Percentiles rank a stretch among this genome's conserved stretches.
Conservation (phyloP, 139 green algal species). For the Tetradesmus obliquus region DNA sequence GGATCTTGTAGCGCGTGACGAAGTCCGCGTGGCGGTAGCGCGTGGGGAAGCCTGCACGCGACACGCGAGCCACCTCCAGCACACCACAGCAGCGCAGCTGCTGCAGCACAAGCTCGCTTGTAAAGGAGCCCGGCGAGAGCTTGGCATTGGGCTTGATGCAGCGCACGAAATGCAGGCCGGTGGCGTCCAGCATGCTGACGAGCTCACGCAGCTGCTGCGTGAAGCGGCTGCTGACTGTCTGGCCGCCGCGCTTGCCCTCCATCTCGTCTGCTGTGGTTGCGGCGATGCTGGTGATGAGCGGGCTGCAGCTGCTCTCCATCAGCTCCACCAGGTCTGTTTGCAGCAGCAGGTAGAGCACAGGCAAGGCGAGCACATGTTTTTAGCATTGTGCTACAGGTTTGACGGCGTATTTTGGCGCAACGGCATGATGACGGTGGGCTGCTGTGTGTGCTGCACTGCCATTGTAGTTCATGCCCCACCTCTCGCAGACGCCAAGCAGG, state of each 20-base stretch:
- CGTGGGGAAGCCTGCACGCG: constrained; percentile 92
- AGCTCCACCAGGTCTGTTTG: constrained; percentile 85
- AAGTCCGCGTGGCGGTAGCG: constrained; percentile 87
- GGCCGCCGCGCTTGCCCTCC: constrained; percentile 40
- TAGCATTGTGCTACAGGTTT: too few relatives aligned
- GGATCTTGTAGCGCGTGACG: constrained; percentile 83
- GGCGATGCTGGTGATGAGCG: constrained; percentile 54
- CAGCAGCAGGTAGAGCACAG: background rate
- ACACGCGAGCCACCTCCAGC: constrained; percentile 94
- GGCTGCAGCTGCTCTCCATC: constrained; percentile 54
- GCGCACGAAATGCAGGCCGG: constrained; percentile 94
- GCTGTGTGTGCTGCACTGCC: too few relatives aligned
- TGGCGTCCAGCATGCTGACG: constrained; percentile 79
- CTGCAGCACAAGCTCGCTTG: constrained; percentile 83
- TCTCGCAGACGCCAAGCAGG: too few relatives aligned
- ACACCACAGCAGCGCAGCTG: constrained; percentile 98
- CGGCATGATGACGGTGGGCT: too few relatives aligned
- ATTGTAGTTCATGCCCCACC: too few relatives aligned
- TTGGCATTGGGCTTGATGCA: constrained; percentile 97
- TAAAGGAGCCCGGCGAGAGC: constrained; percentile 75
- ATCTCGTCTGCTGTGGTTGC: constrained; percentile 15
- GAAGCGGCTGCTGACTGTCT: constrained; percentile 78
- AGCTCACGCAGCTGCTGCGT: constrained; percentile 83
- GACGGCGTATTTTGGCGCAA: too few relatives aligned
- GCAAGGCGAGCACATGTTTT: too few relatives aligned